Percentiles rank a stretch among this genome's conserved stretches.
phyloP scores from a whole-genome alignment of 2,329 filamentous ascomycete genomes.

The Fusarium oxysporum region DNA sequence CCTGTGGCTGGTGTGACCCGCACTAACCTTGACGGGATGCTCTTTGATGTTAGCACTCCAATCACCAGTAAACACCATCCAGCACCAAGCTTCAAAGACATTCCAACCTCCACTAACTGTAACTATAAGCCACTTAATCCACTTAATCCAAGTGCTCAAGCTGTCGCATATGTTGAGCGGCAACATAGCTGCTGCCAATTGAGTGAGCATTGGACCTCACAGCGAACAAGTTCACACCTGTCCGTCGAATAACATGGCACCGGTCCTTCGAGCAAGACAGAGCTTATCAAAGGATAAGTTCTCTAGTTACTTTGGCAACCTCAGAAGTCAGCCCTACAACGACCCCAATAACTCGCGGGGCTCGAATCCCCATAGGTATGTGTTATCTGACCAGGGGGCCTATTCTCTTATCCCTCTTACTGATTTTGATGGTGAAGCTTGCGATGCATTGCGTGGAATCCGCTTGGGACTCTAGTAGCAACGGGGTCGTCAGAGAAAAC shows the following conservation, averaged over 20 bases:
- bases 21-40: slow-evolving; percentile 17
- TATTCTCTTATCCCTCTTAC: not conserved
- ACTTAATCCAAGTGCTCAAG: not conserved
- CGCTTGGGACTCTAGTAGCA: slow-evolving; percentile 83
- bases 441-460: slow-evolving; percentile 89
- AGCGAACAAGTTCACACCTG: not conserved
- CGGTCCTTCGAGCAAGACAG: slow-evolving; percentile 60
- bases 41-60: slow-evolving; percentile 16
- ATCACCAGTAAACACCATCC: slow-evolving; percentile 20
- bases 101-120: not conserved
- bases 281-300: slow-evolving; percentile 78
- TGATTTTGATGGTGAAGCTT: slow-evolving; percentile 61
- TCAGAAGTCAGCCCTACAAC: slow-evolving; percentile 78
- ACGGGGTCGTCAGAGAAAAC: slow-evolving; percentile 79
- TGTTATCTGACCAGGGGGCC: slow-evolving; percentile 13
- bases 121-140: not conserved
- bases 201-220: not conserved
- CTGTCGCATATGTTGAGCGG: not conserved
- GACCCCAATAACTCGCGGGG: slow-evolving; percentile 68
- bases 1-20: slow-evolving; percentile 9
- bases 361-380: slow-evolving; percentile 67
- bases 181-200: slow-evolving; percentile 1
- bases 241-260: slow-evolving; percentile 52
- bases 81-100: slow-evolving; percentile 5
- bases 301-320: slow-evolving; percentile 70